These are phyloP conservation scores for Mycena vitilis DNA, from an alignment of 768 basidiomycete species.

Conservation along the genomic window DNA sequence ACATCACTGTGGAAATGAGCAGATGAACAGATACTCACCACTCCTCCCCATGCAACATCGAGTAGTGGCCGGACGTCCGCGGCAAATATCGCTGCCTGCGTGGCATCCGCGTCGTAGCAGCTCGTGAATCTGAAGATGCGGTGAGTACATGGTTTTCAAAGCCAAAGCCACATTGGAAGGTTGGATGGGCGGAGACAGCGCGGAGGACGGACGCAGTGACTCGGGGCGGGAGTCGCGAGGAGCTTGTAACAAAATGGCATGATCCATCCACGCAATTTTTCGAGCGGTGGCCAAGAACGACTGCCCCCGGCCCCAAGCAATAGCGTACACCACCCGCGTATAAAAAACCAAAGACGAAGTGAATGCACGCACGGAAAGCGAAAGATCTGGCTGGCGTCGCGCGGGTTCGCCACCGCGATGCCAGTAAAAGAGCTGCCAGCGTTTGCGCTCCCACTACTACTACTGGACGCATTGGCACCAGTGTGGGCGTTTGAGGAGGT, in stretches of 20 bases:
- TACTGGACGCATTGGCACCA: constrained; percentile 38
- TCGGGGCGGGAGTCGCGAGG: too few species aligned
- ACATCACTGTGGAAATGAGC: not conserved
- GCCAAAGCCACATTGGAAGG: not conserved
- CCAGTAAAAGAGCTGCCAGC: constrained; percentile 51
- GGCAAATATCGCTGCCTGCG: constrained; percentile 82
- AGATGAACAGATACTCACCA: constrained; percentile 58
- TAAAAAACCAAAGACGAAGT: too few species aligned
- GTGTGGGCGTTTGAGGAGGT: constrained; percentile 16
- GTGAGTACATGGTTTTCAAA: not conserved
- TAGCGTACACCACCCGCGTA: too few species aligned
- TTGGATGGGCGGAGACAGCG: not conserved
- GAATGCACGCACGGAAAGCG: constrained; percentile 72
- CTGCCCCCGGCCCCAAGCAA: too few species aligned
- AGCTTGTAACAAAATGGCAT: too few species aligned
- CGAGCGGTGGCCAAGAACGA: too few species aligned
- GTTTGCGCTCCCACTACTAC: constrained; percentile 44
- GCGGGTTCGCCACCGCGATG: constrained; percentile 77
- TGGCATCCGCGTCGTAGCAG: constrained; percentile 77
- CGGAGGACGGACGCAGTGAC: not conserved
- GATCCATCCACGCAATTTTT: too few species aligned
- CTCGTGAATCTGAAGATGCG: constrained; percentile 70
- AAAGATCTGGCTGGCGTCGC: constrained; percentile 76
- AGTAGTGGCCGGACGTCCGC: constrained; percentile 82
- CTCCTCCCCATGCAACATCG: constrained; percentile 80